Evolutionary conservation across 1,284 basidiomycete genomes (phyloP), one percentile per base, ranked within the genome.

Genomic region (Caloboletus inedulis): DNA sequence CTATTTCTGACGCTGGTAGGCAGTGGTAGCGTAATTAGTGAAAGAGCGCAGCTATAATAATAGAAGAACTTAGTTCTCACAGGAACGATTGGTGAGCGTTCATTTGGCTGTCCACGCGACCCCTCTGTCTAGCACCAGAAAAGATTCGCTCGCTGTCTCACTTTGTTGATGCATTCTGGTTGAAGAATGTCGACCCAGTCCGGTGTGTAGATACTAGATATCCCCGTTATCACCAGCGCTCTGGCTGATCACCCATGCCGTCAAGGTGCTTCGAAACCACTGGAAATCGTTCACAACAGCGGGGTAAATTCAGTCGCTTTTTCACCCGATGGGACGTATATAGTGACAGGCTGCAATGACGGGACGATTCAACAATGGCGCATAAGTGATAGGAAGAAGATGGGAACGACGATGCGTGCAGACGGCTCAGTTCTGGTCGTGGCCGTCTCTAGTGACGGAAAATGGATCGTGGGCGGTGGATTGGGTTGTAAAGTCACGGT

Each of bases 401-500:
- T 43, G 8, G 59, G 56, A n/a, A 29, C 35, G 37, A 35, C 50
- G 40, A 60, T 60, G 49, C 57, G 43, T 5, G 47, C 47, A 27
- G 42, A 46, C 3, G 39, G 39, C 18, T 43, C 58, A 3, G 40
- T 57, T 14, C 42, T 60, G 16, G 44, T 46, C 23, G 54, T 60
- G 36, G 46, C 55, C 2, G 21, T 63, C 31, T 60, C 61, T 23
- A 49, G 40, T 2, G 61, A 60, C 21, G 59, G 59, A 25, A 63
- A 50, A 23, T 59, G 59, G 59, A 56, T 61, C 13, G 36, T 61
- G 2, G 49, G 47, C 41, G 59, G 59, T 21, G 59, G 55, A 25
- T 13, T 41, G 34, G 51, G 33, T 10, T 44, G 42, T 8, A 47
- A 56, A 39, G 46, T 56, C 27, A 52, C 36, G 0, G 49, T 63